Conservation (phyloP, 2,329 filamentous ascomycete species). For the Fusarium verticillioides region DNA sequence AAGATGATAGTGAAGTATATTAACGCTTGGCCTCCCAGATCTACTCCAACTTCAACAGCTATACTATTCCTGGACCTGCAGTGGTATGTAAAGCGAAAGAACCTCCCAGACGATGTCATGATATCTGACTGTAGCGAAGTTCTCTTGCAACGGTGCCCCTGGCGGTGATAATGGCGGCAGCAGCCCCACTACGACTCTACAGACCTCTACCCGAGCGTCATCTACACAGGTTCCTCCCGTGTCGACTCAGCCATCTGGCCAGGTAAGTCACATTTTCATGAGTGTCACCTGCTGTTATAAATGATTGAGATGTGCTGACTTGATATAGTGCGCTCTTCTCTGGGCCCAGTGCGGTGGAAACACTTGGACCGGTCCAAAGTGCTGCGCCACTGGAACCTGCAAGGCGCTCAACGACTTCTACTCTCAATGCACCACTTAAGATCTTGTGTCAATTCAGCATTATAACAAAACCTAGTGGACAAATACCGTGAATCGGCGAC, state of each 20-base stretch:
- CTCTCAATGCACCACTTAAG: constrained; percentile 3
- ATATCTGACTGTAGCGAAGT: background rate
- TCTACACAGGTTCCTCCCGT: constrained; percentile 2
- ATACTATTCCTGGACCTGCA: background rate
- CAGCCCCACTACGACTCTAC: background rate
- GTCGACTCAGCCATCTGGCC: background rate
- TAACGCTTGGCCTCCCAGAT: background rate
- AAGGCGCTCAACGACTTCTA: constrained; percentile 6
- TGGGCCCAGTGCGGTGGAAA: constrained; percentile 12
- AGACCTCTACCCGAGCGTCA: background rate
- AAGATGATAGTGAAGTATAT: rapidly evolving
- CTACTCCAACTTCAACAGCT: constrained; percentile 18
- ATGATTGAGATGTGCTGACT: background rate
- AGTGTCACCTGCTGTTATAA: rapidly evolving
- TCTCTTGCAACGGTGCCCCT: constrained; percentile 7
- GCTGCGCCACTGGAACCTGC: constrained; percentile 14
- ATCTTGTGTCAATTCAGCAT: rapidly evolving
- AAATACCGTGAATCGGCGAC: too few relatives aligned
- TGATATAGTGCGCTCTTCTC: background rate
- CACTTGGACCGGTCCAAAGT: background rate
- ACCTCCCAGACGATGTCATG: rapidly evolving
- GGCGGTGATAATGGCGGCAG: background rate
- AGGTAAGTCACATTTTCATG: background rate
- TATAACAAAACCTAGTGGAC: too few relatives aligned
- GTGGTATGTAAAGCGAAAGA: background rate